Percentiles rank a stretch among this genome's conserved stretches.
These are phyloP conservation scores for Hibiscus trionum DNA, from an alignment of 345 rosid genomes.

Conservation along the genomic window DNA sequence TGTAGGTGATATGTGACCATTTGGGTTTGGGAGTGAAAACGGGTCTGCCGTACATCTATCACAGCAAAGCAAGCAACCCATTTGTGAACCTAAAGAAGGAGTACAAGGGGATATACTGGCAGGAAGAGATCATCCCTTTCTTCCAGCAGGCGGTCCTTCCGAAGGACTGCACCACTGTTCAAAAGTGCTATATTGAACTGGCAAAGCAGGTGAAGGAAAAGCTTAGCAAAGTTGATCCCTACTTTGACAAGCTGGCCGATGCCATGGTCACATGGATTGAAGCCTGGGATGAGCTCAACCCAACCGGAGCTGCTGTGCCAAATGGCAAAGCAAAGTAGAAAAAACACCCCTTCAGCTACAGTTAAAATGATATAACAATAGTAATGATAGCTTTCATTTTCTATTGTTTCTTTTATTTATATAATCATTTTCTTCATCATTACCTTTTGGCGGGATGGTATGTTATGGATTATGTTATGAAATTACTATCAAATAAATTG, in stretches of 20 bases:
- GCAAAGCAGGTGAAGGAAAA: conserved; percentile 27
- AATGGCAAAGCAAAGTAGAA: not conserved
- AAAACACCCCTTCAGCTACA: not conserved
- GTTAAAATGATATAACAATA: not conserved
- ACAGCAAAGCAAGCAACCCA: conserved; percentile 32
- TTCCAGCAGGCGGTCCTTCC: conserved; percentile 25
- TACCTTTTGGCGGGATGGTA: not conserved
- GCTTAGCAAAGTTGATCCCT: conserved; percentile 21
- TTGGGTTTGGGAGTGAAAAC: conserved; percentile 25
- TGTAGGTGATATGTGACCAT: conserved; percentile 30
- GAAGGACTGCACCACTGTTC: conserved; percentile 27
- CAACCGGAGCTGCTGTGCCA: conserved; percentile 5
- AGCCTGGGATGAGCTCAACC: conserved; percentile 31
- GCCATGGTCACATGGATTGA: conserved; percentile 38
- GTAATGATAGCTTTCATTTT: not conserved
- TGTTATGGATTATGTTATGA: not conserved
- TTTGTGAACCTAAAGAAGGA: conserved; percentile 32
- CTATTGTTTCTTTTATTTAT: not conserved
- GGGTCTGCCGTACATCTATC: conserved; percentile 29
- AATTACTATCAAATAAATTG: not conserved
- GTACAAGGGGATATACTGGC: conserved; percentile 32
- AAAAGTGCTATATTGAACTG: conserved; percentile 26
- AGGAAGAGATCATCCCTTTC: conserved; percentile 33
- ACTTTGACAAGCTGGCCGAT: conserved; percentile 28
- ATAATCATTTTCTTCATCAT: not conserved